Conservation (phyloP, 2,329 filamentous ascomycete genomes). For the Ceratocystis alfenasii region DNA sequence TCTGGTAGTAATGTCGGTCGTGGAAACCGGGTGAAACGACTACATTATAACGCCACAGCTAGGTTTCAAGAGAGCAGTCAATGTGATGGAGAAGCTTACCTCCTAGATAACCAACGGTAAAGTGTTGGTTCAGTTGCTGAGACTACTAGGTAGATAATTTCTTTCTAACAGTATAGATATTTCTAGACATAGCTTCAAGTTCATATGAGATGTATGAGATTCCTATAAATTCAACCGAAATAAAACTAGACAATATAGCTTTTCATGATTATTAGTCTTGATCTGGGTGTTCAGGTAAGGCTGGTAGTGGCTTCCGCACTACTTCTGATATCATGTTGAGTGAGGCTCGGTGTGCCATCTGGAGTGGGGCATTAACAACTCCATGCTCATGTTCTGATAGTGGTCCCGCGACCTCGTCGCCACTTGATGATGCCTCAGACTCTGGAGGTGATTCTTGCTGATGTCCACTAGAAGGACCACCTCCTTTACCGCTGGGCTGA, state of each 20-base stretch:
- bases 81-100: background rate
- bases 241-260: background rate
- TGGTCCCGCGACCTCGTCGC: background rate
- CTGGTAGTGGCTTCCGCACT: slow-evolving; percentile 35
- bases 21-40: background rate
- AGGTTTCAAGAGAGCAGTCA: background rate
- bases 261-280: background rate
- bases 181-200: background rate
- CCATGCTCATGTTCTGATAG: background rate
- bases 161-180: background rate
- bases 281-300: slow-evolving; percentile 31
- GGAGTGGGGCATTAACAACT: background rate
- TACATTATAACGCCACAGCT: background rate
- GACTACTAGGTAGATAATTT: background rate
- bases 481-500: background rate
- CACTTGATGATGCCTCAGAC: slow-evolving; percentile 7
- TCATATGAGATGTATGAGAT: background rate
- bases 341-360: background rate
- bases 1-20: background rate
- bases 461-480: background rate
- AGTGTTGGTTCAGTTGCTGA: background rate
- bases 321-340: slow-evolving; percentile 9
- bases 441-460: slow-evolving; percentile 11
- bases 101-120: background rate
- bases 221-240: background rate